Conservation (phyloP, 225 moss, liverwort and hornwort species). For the Physcomitrium patens region DNA sequence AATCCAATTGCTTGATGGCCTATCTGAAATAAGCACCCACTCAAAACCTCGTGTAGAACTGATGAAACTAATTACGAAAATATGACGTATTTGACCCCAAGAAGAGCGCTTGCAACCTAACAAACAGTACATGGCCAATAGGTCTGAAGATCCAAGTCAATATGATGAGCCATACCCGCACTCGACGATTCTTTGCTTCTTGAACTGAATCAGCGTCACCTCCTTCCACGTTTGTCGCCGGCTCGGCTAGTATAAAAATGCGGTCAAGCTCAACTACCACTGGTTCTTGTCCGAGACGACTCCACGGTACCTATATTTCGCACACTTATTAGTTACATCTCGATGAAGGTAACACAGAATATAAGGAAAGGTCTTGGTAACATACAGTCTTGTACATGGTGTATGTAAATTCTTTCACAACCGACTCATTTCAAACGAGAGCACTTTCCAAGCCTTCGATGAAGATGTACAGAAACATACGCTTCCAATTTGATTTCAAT, state of each 20-base stretch:
- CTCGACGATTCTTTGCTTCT: constrained; percentile 78
- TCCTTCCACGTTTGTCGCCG: constrained; percentile 82
- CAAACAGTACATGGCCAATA: neutral
- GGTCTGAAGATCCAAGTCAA: constrained; percentile 2
- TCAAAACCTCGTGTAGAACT: neutral
- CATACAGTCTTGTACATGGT: neutral
- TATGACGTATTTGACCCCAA: neutral
- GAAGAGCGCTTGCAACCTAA: neutral
- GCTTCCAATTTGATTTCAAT: neutral
- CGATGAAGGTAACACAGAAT: neutral
- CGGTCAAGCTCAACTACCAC: constrained; percentile 86
- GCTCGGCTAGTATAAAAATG: constrained; percentile 88
- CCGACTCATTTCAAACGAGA: neutral
- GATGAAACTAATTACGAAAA: neutral
- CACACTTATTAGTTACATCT: constrained; percentile 7
- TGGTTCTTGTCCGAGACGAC: constrained; percentile 92
- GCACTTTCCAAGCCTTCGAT: neutral
- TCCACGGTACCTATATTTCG: constrained; percentile 81
- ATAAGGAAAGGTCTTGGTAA: neutral
- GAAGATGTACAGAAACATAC: neutral
- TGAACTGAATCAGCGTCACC: constrained; percentile 81
- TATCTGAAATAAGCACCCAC: neutral
- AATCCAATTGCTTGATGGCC: neutral
- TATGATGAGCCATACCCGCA: constrained; percentile 53
- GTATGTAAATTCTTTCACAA: neutral